These are phyloP conservation scores for Rhizoclosmatium sp. DNA, from an alignment of 192 early-diverging fungal species.

Conservation along the genomic window DNA sequence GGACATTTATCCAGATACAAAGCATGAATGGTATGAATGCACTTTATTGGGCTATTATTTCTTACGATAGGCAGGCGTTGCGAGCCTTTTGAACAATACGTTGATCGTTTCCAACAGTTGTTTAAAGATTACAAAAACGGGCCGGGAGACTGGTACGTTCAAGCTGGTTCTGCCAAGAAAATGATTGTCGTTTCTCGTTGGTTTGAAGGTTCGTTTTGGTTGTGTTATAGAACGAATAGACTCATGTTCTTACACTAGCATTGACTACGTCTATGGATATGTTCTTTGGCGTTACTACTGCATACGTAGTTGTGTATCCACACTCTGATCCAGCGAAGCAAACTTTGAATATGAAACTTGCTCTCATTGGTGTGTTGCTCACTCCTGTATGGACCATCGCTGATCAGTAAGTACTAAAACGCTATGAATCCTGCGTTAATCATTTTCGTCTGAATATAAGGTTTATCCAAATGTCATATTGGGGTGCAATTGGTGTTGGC, in stretches of 20 bases:
- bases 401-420: no score
- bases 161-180: background rate
- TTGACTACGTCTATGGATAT: constrained; percentile 4
- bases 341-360: background rate
- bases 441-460: background rate
- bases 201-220: background rate
- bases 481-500: constrained; percentile 11
- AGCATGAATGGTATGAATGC: background rate
- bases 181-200: background rate
- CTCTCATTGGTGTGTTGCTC: background rate
- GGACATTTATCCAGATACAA: background rate
- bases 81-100: background rate
- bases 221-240: no score
- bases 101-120: background rate
- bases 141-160: background rate
- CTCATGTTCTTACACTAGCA: no score
- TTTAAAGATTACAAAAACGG: background rate
- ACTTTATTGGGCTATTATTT: no score
- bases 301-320: background rate
- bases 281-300: constrained; percentile 10
- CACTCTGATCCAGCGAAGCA: background rate
- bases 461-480: constrained; percentile 11
- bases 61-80: background rate
- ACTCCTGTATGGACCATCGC: background rate
- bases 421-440: no score